Base-by-base conservation (phyloP, 2,329 filamentous ascomycete species). In the Penicillium sp. region DNA sequence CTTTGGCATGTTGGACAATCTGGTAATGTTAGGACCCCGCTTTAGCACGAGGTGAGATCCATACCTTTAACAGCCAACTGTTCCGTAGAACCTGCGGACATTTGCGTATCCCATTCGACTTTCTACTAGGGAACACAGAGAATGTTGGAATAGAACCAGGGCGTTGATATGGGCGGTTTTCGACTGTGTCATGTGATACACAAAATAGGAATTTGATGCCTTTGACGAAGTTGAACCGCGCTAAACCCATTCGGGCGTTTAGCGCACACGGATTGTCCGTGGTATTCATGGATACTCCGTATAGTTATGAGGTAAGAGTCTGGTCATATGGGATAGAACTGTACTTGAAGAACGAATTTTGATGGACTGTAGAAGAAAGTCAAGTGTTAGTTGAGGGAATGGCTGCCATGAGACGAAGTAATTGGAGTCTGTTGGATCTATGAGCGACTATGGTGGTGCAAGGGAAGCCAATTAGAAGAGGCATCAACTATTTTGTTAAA, bases 1-100 rank as follows among this genome's bases (percentile, higher is more conserved):
- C 53, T 55, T 46, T 63, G 62, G 47, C 67, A 69, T 41, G 55
- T 68, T 35, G 59, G 56, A 49, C 64, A 67, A 50, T 67, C 62
- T 66, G 27, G 6, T 19, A 7, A 33, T n/a, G 23, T 56, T 46
- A 56, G 41, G 45, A 49, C 29, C 25, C 33, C 19, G 33, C 19
- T 25, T 2, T 19, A n/a, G 15, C 25, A 25, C 7, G n/a, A 25
- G 19, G 23, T 29, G 6, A 37, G 38, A 42, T 25, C 9, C 21
- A 12, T 25, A 57, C 54, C 54, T 57, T 53, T 57, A 29, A 31
- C 8, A 38, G 54, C 41, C 29, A 29, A 27, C 40, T 42, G 49
- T 57, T 57, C 49, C 49, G 54, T 52, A 53, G 54, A 53, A 57
- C 54, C 41, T 38, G 42, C 41, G 42, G 42, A 57, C 54, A 57